Evolutionary conservation across 805 yeast genomes (phyloP).

Genomic region (Teunomyces atbi): DNA sequence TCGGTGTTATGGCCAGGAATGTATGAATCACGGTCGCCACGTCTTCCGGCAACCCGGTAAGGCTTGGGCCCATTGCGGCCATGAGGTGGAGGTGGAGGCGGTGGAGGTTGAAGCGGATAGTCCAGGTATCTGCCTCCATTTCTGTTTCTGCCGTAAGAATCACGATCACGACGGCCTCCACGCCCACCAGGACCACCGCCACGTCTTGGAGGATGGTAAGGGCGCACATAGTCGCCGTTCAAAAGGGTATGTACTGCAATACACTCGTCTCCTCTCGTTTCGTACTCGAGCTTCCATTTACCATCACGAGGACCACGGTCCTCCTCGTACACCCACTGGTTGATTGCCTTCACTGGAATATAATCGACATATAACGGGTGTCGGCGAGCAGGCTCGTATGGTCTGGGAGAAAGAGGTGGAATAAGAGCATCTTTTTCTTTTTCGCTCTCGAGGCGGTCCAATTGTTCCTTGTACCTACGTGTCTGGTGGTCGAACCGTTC

Average conservation of each 20-base stretch:
- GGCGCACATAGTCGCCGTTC: conserved; percentile 16
- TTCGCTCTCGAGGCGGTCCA: conserved; percentile 15
- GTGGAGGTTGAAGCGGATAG: not conserved
- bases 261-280: conserved; percentile 29
- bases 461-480: conserved; percentile 12
- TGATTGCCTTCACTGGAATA: conserved; percentile 45
- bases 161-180: conserved; percentile 9
- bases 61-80: conserved; percentile 12
- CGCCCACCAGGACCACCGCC: conserved; percentile 10
- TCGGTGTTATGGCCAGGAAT: conserved; percentile 8
- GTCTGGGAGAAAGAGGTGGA: conserved; percentile 17
- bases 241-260: conserved; percentile 32
- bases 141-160: conserved; percentile 3
- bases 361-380: conserved; percentile 39
- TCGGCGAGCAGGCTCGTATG: conserved; percentile 15
- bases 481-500: conserved; percentile 17
- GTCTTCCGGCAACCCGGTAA: conserved; percentile 9
- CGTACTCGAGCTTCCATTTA: conserved; percentile 43
- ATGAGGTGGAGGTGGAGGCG: not conserved
- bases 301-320: conserved; percentile 44
- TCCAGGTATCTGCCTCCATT: conserved; percentile 3
- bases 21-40: conserved; percentile 12
- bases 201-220: conserved; percentile 8
- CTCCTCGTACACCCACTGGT: conserved; percentile 48
- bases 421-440: conserved; percentile 7